A percentile compares a stretch with the other conserved stretches of the same genome.
phyloP scores from a whole-genome alignment of 257 asterid species.

The Ilex asprella region DNA sequence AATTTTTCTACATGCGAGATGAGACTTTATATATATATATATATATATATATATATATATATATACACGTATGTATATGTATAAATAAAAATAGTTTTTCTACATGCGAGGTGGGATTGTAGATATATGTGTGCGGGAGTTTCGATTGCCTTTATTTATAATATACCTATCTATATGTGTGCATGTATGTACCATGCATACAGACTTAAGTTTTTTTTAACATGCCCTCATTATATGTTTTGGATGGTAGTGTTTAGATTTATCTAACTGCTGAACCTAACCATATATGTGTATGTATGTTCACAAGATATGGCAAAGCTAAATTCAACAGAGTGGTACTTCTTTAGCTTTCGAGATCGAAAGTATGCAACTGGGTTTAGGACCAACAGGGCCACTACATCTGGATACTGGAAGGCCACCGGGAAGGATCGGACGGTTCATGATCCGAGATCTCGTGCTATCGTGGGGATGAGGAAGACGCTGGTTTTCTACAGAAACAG shows the following conservation, averaged over 20 bases:
- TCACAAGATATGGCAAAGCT: constrained; percentile 63
- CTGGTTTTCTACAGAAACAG: constrained; percentile 74
- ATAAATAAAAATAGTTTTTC: too few species aligned
- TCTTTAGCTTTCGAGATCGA: constrained; percentile 80
- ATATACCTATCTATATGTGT: too few species aligned
- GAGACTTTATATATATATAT: too few species aligned
- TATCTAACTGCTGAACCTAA: too few species aligned
- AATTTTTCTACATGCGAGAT: too few species aligned
- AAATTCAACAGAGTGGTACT: constrained; percentile 82
- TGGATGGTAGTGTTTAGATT: background rate
- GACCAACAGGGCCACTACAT: constrained; percentile 62
- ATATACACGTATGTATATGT: too few species aligned
- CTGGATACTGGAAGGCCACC: constrained; percentile 95
- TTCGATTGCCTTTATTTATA: too few species aligned
- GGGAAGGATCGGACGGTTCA: constrained; percentile 67
- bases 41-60: too few species aligned
- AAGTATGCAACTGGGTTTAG: constrained; percentile 77
- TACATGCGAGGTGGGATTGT: too few species aligned
- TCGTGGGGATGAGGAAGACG: constrained; percentile 87
- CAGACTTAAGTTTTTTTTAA: background rate
- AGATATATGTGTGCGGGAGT: too few species aligned
- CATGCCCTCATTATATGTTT: background rate
- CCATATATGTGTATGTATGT: background rate
- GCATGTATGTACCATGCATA: too few species aligned
- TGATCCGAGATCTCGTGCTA: constrained; percentile 29